Conservation (phyloP, 2,329 filamentous ascomycete species). For the Chaetothyriales sp. region DNA sequence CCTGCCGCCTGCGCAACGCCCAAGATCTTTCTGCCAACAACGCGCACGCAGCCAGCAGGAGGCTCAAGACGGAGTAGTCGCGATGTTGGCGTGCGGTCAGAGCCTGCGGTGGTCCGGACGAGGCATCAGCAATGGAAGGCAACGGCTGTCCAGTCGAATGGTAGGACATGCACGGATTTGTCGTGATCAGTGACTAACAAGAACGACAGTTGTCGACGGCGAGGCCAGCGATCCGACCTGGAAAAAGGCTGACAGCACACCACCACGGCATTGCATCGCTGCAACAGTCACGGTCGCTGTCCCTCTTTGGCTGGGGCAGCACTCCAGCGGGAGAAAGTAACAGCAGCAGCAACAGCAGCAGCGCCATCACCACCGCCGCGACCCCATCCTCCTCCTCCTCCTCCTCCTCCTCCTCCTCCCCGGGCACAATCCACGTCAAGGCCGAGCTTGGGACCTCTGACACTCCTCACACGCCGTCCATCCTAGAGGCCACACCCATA, state of each 20-base stretch:
- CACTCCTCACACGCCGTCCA: constrained; percentile 5
- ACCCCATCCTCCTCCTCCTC: neutral
- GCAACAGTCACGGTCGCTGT: constrained; percentile 12
- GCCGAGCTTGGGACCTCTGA: constrained; percentile 13
- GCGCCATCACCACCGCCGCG: neutral
- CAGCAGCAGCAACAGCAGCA: neutral
- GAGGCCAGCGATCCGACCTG: neutral
- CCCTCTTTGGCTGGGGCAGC: constrained; percentile 10
- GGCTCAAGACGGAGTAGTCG: neutral
- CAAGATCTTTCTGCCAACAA: neutral
- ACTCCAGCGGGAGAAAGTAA: neutral
- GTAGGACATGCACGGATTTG: neutral
- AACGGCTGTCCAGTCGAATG: constrained; percentile 1
- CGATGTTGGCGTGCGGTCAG: constrained; percentile 8
- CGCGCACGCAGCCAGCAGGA: neutral
- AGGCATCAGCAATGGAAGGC: constrained; percentile 6
- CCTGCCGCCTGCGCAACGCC: neutral
- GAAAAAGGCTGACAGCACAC: neutral
- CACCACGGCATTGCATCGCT: neutral
- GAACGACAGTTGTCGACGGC: neutral
- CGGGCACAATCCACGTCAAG: constrained; percentile 4
- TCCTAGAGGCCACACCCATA: constrained; percentile 3
- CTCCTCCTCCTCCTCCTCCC: neutral
- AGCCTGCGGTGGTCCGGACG: constrained; percentile 10
- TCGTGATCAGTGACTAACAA: neutral